Percentiles rank a stretch among this genome's conserved stretches.
phyloP scores from a whole-genome alignment of 1,139 yeast species.

The Meyerozyma athensensis region DNA sequence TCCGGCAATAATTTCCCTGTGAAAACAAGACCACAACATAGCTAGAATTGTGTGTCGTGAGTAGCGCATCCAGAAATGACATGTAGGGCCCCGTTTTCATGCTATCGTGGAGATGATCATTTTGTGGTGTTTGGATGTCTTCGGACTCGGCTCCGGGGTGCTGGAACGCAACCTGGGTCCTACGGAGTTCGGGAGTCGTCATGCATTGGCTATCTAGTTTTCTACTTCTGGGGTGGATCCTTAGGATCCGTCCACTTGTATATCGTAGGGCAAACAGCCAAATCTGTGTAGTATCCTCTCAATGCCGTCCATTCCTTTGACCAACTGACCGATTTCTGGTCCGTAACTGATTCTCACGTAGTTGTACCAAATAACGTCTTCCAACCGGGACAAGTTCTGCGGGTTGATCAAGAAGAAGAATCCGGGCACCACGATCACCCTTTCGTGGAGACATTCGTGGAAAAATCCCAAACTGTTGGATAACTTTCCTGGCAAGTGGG shows the following conservation, averaged over 20 bases:
- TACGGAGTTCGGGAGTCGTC: not conserved
- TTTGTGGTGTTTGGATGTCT: not conserved
- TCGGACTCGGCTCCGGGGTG: constrained; percentile 2
- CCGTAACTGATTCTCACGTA: constrained; percentile 63
- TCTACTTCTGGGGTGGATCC: not conserved
- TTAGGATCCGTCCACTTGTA: not conserved
- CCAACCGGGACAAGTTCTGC: constrained; percentile 54
- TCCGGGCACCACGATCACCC: constrained; percentile 64
- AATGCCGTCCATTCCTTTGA: constrained; percentile 63
- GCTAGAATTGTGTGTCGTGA: too few species aligned
- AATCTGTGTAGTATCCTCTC: constrained; percentile 51
- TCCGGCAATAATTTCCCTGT: not conserved
- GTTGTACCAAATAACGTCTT: constrained; percentile 62
- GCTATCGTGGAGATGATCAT: not conserved
- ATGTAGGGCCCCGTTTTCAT: not conserved
- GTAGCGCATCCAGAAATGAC: too few species aligned
- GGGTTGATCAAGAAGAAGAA: constrained; percentile 66
- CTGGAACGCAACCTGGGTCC: not conserved
- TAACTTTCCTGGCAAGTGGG: constrained; percentile 56
- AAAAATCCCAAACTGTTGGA: constrained; percentile 62
- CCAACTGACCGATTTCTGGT: constrained; percentile 52
- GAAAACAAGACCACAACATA: too few species aligned
- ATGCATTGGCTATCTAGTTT: not conserved
- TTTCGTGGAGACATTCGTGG: constrained; percentile 64
- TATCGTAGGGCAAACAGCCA: constrained; percentile 35